Percentiles rank a stretch among this genome's conserved stretches.
Evolutionary conservation across 2,329 filamentous ascomycete species (phyloP).

Genomic region (Coniella lustricola): DNA sequence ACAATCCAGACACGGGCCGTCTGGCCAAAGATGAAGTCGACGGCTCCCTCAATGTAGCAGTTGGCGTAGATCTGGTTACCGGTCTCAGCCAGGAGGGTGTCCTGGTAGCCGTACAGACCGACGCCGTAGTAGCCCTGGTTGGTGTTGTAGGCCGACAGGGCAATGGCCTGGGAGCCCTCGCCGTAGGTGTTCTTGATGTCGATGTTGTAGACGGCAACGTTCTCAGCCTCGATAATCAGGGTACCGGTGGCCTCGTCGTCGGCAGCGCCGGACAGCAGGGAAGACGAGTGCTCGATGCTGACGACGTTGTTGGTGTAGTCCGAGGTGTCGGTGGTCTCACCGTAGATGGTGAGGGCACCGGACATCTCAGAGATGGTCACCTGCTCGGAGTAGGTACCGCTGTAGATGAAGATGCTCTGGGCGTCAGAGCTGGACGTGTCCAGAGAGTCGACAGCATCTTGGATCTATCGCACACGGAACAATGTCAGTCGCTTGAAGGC

Average conservation of each 20-base stretch:
- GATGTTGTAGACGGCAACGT: conserved; percentile 49
- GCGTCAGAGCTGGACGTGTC: conserved; percentile 6
- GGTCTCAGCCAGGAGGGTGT: conserved; percentile 44
- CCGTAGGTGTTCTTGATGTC: conserved; percentile 45
- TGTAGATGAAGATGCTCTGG: conserved; percentile 14
- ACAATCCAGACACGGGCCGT: conserved; percentile 47
- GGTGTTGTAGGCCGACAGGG: conserved; percentile 42
- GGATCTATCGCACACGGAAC: conserved; percentile 8
- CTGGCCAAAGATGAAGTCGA: conserved; percentile 55
- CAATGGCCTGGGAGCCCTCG: conserved; percentile 43
- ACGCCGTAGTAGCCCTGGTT: conserved; percentile 52
- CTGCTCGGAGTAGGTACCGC: conserved; percentile 52
- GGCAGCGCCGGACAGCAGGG: conserved; percentile 9
- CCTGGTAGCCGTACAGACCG: conserved; percentile 48
- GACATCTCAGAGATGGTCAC: conserved; percentile 42
- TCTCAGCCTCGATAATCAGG: conserved; percentile 35
- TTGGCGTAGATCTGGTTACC: conserved; percentile 48
- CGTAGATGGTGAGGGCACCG: conserved; percentile 46
- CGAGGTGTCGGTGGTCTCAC: conserved; percentile 40
- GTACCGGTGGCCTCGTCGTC: conserved; percentile 31
- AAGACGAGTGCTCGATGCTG: conserved; percentile 10
- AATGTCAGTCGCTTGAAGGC: no score
- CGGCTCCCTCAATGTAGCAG: conserved; percentile 47
- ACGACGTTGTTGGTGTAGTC: conserved; percentile 42
- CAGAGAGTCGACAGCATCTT: conserved; percentile 14